phyloP scores from a whole-genome alignment of 2,329 filamentous ascomycete genomes.

The Cladosporium oxysporum region DNA sequence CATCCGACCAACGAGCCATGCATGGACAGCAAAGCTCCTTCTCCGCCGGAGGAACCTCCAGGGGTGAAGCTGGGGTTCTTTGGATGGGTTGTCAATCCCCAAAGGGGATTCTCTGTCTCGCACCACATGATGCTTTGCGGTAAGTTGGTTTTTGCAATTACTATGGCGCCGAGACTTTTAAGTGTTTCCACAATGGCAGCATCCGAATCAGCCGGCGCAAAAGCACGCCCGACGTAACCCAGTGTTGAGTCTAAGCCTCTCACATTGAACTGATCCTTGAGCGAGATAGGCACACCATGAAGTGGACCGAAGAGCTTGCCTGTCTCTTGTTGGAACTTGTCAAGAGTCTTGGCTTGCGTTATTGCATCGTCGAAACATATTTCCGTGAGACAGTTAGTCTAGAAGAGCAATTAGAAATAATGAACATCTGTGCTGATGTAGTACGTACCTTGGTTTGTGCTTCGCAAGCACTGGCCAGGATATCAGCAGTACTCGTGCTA shows the following conservation, averaged over 20 bases:
- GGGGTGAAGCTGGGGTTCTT: slow-evolving; percentile 46
- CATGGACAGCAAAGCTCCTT: slow-evolving; percentile 44
- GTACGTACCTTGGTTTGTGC: slow-evolving; percentile 26
- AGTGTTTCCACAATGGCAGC: slow-evolving; percentile 54
- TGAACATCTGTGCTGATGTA: background rate
- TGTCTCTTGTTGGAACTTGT: slow-evolving; percentile 52
- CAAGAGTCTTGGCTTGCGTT: slow-evolving; percentile 49
- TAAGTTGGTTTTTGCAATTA: slow-evolving; percentile 56
- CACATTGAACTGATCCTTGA: slow-evolving; percentile 61
- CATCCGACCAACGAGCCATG: slow-evolving; percentile 49
- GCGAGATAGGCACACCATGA: slow-evolving; percentile 44
- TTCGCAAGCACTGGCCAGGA: slow-evolving; percentile 20
- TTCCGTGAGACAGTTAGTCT: slow-evolving; percentile 40
- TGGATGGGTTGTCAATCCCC: slow-evolving; percentile 53
- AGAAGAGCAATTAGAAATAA: background rate
- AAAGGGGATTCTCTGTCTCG: slow-evolving; percentile 57
- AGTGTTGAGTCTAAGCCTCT: slow-evolving; percentile 54
- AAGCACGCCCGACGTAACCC: slow-evolving; percentile 54
- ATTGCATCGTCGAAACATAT: slow-evolving; percentile 59
- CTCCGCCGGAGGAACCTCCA: slow-evolving; percentile 52
- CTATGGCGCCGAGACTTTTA: slow-evolving; percentile 51
- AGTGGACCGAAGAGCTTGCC: slow-evolving; percentile 41
- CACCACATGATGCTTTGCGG: slow-evolving; percentile 58
- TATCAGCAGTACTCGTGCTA: background rate
- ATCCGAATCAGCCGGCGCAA: slow-evolving; percentile 52